Percentiles rank a stretch among this genome's conserved stretches.
Evolutionary conservation across 768 basidiomycete genomes (phyloP).

Genomic region (Boletus fagicola): DNA sequence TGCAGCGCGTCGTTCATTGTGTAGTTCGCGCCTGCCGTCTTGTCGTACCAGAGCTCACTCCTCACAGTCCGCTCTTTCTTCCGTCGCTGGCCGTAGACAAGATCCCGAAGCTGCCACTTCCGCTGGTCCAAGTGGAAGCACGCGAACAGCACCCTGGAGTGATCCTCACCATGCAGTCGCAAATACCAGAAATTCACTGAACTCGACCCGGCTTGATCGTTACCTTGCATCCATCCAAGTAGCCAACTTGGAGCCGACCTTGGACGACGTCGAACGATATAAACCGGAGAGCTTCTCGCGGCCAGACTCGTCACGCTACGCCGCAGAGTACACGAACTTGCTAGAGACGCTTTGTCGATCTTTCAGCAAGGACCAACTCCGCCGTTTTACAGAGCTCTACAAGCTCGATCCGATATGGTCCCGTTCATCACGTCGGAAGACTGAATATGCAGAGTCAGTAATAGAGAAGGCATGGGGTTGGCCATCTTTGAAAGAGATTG

Average conservation of each 20-base stretch:
- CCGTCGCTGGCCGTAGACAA: conserved; percentile 5
- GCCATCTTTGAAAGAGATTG: conserved; percentile 56
- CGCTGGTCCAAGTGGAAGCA: neutral
- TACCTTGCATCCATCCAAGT: conserved; percentile 55
- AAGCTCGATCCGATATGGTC: conserved; percentile 38
- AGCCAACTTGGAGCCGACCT: conserved; percentile 45
- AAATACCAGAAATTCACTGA: conserved; percentile 31
- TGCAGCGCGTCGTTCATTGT: conserved; percentile 16
- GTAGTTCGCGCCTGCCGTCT: conserved; percentile 16
- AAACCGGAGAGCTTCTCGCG: conserved; percentile 43
- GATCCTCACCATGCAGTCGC: conserved; percentile 1
- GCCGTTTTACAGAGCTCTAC: conserved; percentile 50
- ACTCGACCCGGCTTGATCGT: conserved; percentile 48
- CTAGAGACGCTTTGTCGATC: conserved; percentile 53
- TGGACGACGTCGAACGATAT: conserved; percentile 61
- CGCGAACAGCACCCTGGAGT: conserved; percentile 2
- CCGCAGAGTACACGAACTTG: conserved; percentile 51
- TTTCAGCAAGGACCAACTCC: conserved; percentile 63
- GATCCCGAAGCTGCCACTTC: conserved; percentile 8
- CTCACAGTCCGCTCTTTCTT: conserved; percentile 25
- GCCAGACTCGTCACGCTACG: conserved; percentile 47
- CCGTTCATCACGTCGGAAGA: conserved; percentile 37
- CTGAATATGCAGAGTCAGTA: conserved; percentile 46
- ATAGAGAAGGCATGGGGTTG: conserved; percentile 69
- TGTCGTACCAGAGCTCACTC: conserved; percentile 21